Conservation (phyloP, 2,329 filamentous ascomycete genomes). For the Simplicillium aogashimaense region DNA sequence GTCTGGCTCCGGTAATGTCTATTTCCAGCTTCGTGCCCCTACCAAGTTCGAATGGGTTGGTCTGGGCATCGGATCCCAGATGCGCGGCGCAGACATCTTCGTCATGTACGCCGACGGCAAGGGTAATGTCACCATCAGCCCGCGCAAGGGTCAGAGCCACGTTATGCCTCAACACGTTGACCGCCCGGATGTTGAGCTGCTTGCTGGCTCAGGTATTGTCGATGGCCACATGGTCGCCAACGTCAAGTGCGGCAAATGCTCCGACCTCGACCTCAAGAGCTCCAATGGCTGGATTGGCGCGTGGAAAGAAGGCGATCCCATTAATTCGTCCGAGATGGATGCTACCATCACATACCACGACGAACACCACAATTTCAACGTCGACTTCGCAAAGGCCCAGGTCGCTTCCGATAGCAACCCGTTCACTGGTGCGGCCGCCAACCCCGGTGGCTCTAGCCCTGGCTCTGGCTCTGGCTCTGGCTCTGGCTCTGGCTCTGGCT, state of each 20-base stretch:
- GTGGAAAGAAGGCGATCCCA: constrained; percentile 35
- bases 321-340: constrained; percentile 30
- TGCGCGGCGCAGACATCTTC: constrained; percentile 51
- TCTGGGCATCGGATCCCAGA: constrained; percentile 44
- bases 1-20: constrained; percentile 43
- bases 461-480: constrained; percentile 8
- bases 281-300: constrained; percentile 41
- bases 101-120: constrained; percentile 48
- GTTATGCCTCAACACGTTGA: constrained; percentile 34
- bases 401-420: constrained; percentile 41
- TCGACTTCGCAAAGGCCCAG: constrained; percentile 38
- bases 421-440: constrained; percentile 22
- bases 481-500: constrained; percentile 5
- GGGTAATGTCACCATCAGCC: constrained; percentile 52
- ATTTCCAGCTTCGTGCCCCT: constrained; percentile 50
- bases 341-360: constrained; percentile 37
- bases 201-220: constrained; percentile 48
- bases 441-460: constrained; percentile 2
- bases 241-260: constrained; percentile 43
- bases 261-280: constrained; percentile 31
- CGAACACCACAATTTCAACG: constrained; percentile 26
- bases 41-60: constrained; percentile 45
- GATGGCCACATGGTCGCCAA: constrained; percentile 49
- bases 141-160: constrained; percentile 39
- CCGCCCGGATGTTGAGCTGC: constrained; percentile 36